phyloP scores from a whole-genome alignment of 2,329 filamentous ascomycete species.

The Acrodontium crateriforme region DNA sequence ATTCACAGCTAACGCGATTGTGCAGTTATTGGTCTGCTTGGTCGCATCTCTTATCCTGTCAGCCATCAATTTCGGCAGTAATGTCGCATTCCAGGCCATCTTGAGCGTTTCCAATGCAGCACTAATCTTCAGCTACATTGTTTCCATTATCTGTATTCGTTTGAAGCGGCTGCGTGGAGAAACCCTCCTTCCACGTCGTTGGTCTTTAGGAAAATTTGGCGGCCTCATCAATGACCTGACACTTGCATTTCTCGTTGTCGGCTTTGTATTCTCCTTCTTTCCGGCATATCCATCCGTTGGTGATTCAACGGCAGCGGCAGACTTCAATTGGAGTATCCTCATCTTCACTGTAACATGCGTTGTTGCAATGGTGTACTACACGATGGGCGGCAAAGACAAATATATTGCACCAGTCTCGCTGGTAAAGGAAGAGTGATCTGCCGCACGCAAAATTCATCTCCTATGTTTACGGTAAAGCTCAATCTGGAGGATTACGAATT shows the following conservation, averaged over 20 bases:
- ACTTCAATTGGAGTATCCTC: slow-evolving; percentile 22
- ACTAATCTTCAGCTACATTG: slow-evolving; percentile 21
- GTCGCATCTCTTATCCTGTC: slow-evolving; percentile 21
- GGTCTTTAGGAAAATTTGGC: slow-evolving; percentile 21
- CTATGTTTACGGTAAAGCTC: too few species aligned
- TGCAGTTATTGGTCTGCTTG: slow-evolving; percentile 15
- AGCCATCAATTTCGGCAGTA: slow-evolving; percentile 30
- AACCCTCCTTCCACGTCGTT: slow-evolving; percentile 18
- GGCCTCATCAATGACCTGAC: slow-evolving; percentile 20
- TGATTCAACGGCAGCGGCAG: slow-evolving; percentile 11
- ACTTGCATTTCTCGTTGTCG: slow-evolving; percentile 17
- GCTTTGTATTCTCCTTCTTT: slow-evolving; percentile 23
- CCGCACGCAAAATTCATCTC: too few species aligned
- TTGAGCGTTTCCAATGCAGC: slow-evolving; percentile 26
- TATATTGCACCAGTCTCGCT: slow-evolving; percentile 20
- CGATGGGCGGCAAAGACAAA: slow-evolving; percentile 12
- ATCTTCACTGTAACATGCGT: slow-evolving; percentile 16
- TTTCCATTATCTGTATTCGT: slow-evolving; percentile 20
- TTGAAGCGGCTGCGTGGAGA: slow-evolving; percentile 19
- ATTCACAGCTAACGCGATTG: slow-evolving; percentile 3
- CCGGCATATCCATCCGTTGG: slow-evolving; percentile 11
- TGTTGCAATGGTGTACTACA: slow-evolving; percentile 15
- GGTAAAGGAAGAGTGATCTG: slow-evolving; percentile 17
- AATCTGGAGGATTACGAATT: too few species aligned
- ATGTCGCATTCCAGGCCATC: slow-evolving; percentile 28